A percentile compares a stretch with the other conserved stretches of the same genome.
Evolutionary conservation across 768 basidiomycete species (phyloP).

Genomic region (Hemileccinum rubropunctum): DNA sequence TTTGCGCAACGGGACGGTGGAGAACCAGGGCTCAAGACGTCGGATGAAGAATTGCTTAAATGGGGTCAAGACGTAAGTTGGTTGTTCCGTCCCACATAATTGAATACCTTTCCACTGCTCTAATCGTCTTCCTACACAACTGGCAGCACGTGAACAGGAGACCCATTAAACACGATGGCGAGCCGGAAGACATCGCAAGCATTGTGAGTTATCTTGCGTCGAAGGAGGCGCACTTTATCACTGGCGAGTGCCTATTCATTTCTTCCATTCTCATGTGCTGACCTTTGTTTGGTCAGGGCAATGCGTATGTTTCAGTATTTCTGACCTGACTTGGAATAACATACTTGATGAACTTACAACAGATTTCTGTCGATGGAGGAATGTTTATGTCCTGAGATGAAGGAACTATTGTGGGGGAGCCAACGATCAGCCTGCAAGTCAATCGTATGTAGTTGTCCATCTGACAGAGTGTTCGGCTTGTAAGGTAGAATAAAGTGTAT

Average conservation of each 20-base stretch:
- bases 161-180: neutral
- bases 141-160: neutral
- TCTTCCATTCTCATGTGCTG: neutral
- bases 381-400: constrained; percentile 2
- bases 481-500: neutral
- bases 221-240: neutral
- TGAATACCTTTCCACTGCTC: no score
- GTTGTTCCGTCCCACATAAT: no score
- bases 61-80: no score
- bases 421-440: neutral
- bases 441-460: neutral
- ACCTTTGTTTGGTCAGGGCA: constrained; percentile 13
- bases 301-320: constrained; percentile 17
- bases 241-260: neutral
- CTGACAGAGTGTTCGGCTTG: neutral
- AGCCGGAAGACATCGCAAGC: neutral
- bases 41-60: neutral
- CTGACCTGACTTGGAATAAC: neutral
- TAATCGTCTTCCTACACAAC: neutral
- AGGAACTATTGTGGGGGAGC: no score
- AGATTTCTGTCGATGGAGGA: constrained; percentile 23
- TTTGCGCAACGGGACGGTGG: neutral
- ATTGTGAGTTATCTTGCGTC: neutral
- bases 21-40: neutral
- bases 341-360: neutral